Base-by-base conservation (phyloP, 176 grass and related monocot species). In the Stipa capillata region DNA sequence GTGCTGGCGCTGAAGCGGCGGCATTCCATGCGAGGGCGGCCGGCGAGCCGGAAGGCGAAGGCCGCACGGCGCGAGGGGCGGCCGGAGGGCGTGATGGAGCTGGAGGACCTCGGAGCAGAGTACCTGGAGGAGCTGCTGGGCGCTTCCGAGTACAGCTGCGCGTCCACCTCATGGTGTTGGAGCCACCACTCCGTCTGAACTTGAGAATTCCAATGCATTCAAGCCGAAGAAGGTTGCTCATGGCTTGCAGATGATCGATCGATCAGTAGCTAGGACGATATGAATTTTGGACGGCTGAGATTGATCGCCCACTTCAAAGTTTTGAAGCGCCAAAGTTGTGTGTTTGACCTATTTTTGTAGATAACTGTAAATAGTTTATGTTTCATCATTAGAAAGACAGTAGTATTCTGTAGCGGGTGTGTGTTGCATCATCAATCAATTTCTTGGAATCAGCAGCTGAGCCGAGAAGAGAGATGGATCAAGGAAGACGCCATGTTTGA, bases 1-100 rank as follows among this genome's bases (percentile, higher is more conserved):
- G 78, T 81, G 65, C 65, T 79, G 48, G 77, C 48, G 35, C 77
- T 79, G 15, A 80, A 80, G 49, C 66, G 48, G 3, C 77, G 49
- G 4, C 65, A 81, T 45, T 71, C 79, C 37, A 81, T 70, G 37
- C 15, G 23, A 1, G 5, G 54, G 4, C 12, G 25, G 25, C 54
- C 54, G 25, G 4, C 54, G 9, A 27, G 4, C 1, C 11, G 1
- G 4, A 13, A 15, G 54, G 23, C 53, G 20, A 54, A 54, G 51
- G 21, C 23, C 23, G 23, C 52, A n/a, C n/a, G n/a, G n/a, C n/a
- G n/a, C n/a, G n/a, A n/a, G n/a, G n/a, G n/a, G n/a, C n/a, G n/a
- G n/a, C 52, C 53, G 23, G 53, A 56, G 53, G 53, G 53, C 53
- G 53, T 27, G 53, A 27, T 56, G 53, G 53, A 56, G 53, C 23